These are phyloP conservation scores for Allomyces macrogynus DNA, from an alignment of 192 early-diverging fungal genomes.

Conservation along the genomic window DNA sequence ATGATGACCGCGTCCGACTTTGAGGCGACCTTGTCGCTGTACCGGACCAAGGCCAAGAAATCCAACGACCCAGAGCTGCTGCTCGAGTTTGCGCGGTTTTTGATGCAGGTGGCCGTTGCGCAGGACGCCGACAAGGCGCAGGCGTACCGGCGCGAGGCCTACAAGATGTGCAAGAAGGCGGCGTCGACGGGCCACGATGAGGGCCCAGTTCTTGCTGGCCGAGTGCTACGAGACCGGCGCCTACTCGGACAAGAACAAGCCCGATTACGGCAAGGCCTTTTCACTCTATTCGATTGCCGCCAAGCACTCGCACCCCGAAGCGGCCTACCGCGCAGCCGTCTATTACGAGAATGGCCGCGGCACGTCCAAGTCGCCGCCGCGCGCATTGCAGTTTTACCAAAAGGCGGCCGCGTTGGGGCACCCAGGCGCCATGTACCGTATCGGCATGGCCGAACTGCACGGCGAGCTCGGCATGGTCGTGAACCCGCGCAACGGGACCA, in stretches of 20 bases:
- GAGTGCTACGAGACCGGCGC: constrained; percentile 46
- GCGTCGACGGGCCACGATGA: constrained; percentile 35
- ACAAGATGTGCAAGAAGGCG: constrained; percentile 35
- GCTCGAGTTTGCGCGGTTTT: constrained; percentile 47
- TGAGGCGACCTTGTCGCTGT: constrained; percentile 9
- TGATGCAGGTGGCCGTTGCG: constrained; percentile 31
- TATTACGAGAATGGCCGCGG: constrained; percentile 50
- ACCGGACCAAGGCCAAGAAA: constrained; percentile 44
- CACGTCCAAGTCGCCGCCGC: constrained; percentile 27
- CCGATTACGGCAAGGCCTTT: constrained; percentile 50
- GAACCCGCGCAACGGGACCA: constrained; percentile 34
- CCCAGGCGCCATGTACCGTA: constrained; percentile 41
- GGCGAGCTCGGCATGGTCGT: constrained; percentile 28
- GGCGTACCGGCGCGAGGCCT: constrained; percentile 46
- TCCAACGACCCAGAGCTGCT: constrained; percentile 37
- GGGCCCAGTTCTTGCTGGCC: constrained; percentile 48
- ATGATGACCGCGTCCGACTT: no score
- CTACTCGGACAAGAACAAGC: constrained; percentile 31
- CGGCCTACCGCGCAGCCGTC: constrained; percentile 37
- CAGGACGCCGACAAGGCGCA: constrained; percentile 22
- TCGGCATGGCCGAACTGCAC: constrained; percentile 36
- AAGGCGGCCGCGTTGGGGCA: constrained; percentile 47
- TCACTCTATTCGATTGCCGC: constrained; percentile 44
- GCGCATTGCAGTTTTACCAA: constrained; percentile 49
- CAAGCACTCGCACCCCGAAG: constrained; percentile 44